Conservation (phyloP, 2,329 filamentous ascomycete species). For the Ilyonectria mors-panacis region DNA sequence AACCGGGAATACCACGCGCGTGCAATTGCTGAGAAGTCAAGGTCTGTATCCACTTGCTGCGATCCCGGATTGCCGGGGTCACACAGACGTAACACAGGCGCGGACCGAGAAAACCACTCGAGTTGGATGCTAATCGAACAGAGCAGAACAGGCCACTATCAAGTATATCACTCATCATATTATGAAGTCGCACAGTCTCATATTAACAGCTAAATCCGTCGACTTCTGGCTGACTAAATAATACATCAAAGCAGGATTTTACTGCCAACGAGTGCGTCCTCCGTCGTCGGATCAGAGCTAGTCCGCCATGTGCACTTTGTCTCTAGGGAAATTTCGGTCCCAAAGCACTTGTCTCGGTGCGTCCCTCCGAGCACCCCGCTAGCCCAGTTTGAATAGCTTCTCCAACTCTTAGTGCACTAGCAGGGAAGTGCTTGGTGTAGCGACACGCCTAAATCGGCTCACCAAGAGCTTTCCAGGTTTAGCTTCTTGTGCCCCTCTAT, state of each 20-base stretch:
- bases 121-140: neutral
- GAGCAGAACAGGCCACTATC: neutral
- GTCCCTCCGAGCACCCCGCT: neutral
- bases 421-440: neutral
- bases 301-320: neutral
- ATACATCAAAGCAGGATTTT: neutral
- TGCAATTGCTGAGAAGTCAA: neutral
- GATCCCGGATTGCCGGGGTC: neutral
- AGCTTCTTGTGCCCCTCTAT: conserved; percentile 10
- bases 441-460: conserved; percentile 8
- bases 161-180: conserved; percentile 4
- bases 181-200: neutral
- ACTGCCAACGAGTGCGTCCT: neutral
- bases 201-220: neutral
- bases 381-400: conserved; percentile 9
- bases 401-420: conserved; percentile 2
- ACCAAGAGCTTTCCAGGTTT: conserved; percentile 8
- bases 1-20: neutral
- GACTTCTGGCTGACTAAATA: neutral
- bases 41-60: conserved; percentile 5
- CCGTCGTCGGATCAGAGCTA: conserved; percentile 3
- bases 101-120: conserved; percentile 3
- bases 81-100: neutral
- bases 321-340: neutral
- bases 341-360: neutral